Base-by-base conservation (phyloP, 2,329 filamentous ascomycete genomes). In the Stylonectria norvegica region DNA sequence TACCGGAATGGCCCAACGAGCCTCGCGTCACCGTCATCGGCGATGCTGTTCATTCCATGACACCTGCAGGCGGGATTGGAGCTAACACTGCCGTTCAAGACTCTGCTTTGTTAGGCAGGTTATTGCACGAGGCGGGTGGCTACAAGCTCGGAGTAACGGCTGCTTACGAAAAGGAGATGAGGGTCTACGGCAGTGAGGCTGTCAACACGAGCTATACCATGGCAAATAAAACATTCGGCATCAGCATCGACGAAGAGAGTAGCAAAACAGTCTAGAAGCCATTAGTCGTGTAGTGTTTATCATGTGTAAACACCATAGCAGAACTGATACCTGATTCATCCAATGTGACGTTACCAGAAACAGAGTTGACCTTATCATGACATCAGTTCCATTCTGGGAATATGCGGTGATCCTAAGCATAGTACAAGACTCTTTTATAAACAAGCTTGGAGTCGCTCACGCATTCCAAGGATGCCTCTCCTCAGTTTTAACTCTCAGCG, bases 101-200 rank as follows among this genome's bases (percentile, higher is more conserved):
- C 50, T 72, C 76, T 8, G 77, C 73, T 0, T 41, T 81, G 41
- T 63, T 81, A 3, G 76, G 76, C 0, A 64, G 63, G 45, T 46
- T 82, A 41, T 33, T 82, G 20, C 51, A 55, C 1, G 74, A 80
- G 50, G 69, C 72, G 2, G 74, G 74, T 2, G 78, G 78, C 0
- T 76, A 72, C 33, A 66, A 66, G 38, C 68, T 74, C n/a, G 69
- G 77, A 4, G 64, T 77, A 4, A 72, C 67, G 6, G 76, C 73
- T 41, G 71, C 66, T 9, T 85, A 82, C 55, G 79, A 84, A 51
- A 72, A 68, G 57, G 71, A 75, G 52, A 84, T 84, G 79, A 73
- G 73, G 47, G 68, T 76, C 0, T 81, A 81, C 58, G 78, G 53
- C 0, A 77, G 73, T 50, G 69, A 73, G 52, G 75, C 76, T 3